Evolutionary conservation across 2,329 filamentous ascomycete species (phyloP), one percentile per base, ranked within the genome.

Genomic region (Neofusicoccum sp.): DNA sequence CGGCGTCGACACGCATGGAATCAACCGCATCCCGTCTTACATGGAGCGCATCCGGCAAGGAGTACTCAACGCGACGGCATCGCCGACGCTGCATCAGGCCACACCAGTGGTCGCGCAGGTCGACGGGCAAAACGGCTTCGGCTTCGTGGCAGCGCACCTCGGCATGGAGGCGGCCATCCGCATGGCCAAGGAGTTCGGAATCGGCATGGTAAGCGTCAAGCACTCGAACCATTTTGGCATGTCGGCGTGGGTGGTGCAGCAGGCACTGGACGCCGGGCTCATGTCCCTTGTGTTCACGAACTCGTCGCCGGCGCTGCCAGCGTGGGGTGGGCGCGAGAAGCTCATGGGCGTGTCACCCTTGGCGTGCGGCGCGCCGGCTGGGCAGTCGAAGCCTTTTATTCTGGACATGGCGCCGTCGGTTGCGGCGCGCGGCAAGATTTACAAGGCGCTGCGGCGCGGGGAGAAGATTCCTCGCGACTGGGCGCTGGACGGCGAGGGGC

Each of bases 171-270:
- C 82, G 0, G 90, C 90, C 0, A 86, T 93, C 49, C 81, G 84
- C 8, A 87, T 89, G 76, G 90, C 90, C 0, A 76, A 79, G 29
- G 73, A 77, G 1, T 87, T 83, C 69, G 90, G 90, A 11, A 90
- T 94, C 66, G 91, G 91, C 31, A 87, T 95, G 84, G 89, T 89
- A 0, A 86, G 84, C 64, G 81, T 94, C 70, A 90, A 88, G 74
- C 88, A 89, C 75, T 90, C 87, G 44, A 94, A 94, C 69, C 90
- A 94, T 74, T 93, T 91, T 70, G 91, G 91, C 61, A 95, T 95
- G 91, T 84, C 84, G 3, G 91, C 91, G 0, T 94, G 90, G 89
- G 72, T 93, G 0, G 90, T 93, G 9, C 88, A 91, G 73, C 87
- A 92, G 75, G 91, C 90, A 0, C 75, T 93, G 12, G 89, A 94